Conservation (phyloP, 2,329 filamentous ascomycete genomes). For the Cercospora nicotianae region DNA sequence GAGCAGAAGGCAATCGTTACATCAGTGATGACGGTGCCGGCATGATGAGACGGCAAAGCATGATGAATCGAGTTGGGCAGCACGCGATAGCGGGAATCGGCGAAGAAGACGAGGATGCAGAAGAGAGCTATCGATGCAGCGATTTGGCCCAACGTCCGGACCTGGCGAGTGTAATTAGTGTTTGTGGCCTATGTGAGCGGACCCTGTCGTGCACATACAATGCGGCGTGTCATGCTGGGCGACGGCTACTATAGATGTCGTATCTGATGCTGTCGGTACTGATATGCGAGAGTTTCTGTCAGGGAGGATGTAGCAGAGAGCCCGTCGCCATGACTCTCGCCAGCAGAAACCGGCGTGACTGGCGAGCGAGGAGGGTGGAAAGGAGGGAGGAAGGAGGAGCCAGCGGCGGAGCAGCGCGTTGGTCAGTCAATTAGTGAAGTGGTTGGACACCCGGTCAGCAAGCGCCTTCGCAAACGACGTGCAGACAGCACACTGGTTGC, state of each 20-base stretch:
- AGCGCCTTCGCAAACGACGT: background rate
- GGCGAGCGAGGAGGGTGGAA: background rate
- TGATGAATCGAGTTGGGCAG: slow-evolving; percentile 82
- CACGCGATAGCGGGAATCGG: slow-evolving; percentile 86
- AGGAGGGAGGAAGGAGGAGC: background rate
- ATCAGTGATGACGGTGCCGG: slow-evolving; percentile 82
- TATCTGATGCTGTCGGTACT: background rate
- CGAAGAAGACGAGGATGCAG: slow-evolving; percentile 72
- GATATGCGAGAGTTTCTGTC: background rate
- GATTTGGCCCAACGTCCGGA: slow-evolving; percentile 78
- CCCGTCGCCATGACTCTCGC: slow-evolving; percentile 9
- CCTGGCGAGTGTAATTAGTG: slow-evolving; percentile 17
- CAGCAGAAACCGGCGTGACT: background rate
- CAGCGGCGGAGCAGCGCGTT: background rate
- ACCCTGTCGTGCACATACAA: slow-evolving; percentile 19
- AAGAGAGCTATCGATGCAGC: slow-evolving; percentile 61
- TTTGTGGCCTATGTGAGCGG: background rate
- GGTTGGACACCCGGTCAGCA: background rate
- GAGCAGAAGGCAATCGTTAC: slow-evolving; percentile 77
- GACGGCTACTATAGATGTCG: background rate
- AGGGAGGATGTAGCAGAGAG: background rate
- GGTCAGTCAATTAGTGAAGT: background rate
- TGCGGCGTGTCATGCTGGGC: slow-evolving; percentile 26
- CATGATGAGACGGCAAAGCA: slow-evolving; percentile 81
- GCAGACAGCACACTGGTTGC: background rate